A percentile compares a stretch with the other conserved stretches of the same genome.
These are phyloP conservation scores for Curvularia hawaiiensis DNA, from an alignment of 2,329 filamentous ascomycete genomes.

Conservation along the genomic window DNA sequence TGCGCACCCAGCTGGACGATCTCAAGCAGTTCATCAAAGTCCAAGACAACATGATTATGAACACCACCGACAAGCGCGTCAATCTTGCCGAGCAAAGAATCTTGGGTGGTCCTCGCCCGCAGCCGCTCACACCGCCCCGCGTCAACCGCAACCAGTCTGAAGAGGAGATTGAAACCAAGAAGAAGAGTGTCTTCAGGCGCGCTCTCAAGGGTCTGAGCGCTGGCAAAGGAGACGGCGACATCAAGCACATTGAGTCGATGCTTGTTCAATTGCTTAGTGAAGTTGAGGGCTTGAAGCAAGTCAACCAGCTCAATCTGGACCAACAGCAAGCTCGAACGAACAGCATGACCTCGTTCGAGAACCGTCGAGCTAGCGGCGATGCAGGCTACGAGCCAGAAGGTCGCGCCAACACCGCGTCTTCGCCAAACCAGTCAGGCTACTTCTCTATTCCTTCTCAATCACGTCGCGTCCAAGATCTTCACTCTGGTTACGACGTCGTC, in stretches of 20 bases:
- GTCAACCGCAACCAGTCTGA: conserved; percentile 59
- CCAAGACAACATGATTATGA: conserved; percentile 87
- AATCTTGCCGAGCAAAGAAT: conserved; percentile 83
- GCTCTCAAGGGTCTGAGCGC: conserved; percentile 89
- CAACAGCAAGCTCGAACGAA: conserved; percentile 43
- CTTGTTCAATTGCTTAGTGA: conserved; percentile 90
- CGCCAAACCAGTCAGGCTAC: conserved; percentile 76
- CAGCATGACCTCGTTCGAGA: conserved; percentile 72
- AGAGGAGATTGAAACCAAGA: conserved; percentile 72
- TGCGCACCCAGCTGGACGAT: conserved; percentile 95
- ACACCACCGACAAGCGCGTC: conserved; percentile 84
- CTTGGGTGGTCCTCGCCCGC: conserved; percentile 84
- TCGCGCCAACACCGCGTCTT: conserved; percentile 74
- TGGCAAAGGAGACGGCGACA: conserved; percentile 80
- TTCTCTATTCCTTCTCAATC: conserved; percentile 64
- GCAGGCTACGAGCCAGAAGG: conserved; percentile 83
- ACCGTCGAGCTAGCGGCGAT: conserved; percentile 71
- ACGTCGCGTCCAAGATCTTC: conserved; percentile 51
- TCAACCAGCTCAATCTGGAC: conserved; percentile 41
- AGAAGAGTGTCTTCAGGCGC: conserved; percentile 89
- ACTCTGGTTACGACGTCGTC: conserved; percentile 58
- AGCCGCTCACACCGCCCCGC: conserved; percentile 61
- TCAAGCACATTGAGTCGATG: conserved; percentile 72
- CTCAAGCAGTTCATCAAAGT: conserved; percentile 91
- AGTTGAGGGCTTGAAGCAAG: conserved; percentile 70